A percentile compares a stretch with the other conserved stretches of the same genome.
Evolutionary conservation across 179 eudicot genomes (phyloP).

Genomic region (Amaranthus tricolor): DNA sequence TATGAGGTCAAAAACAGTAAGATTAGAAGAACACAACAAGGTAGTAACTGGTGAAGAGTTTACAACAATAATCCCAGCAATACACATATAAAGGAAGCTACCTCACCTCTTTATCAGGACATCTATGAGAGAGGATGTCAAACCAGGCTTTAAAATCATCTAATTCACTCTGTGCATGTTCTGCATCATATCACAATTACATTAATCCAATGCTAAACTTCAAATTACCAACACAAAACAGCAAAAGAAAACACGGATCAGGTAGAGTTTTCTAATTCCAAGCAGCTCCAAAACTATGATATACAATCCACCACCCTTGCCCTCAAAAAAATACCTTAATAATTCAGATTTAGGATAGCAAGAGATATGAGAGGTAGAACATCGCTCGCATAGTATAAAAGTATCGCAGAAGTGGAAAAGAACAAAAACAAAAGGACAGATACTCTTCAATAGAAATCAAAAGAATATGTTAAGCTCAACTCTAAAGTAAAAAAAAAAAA

Average conservation of each 20-base stretch:
- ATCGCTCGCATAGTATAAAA: too few relatives aligned
- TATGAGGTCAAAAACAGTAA: conserved; percentile 22
- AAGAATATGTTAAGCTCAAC: too few relatives aligned
- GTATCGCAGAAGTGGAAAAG: too few relatives aligned
- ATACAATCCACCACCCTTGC: too few relatives aligned
- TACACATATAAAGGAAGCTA: conserved; percentile 3
- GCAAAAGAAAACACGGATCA: not conserved
- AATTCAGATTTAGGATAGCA: too few relatives aligned
- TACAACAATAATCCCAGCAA: not conserved
- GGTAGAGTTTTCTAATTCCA: not conserved
- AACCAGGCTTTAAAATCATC: conserved; percentile 53
- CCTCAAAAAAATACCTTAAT: too few relatives aligned
- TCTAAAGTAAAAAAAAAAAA: too few relatives aligned
- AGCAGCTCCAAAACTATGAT: not conserved
- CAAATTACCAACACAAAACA: too few relatives aligned
- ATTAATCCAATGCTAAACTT: not conserved
- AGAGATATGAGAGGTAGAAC: too few relatives aligned
- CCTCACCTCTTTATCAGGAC: conserved; percentile 48
- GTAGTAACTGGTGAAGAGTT: not conserved
- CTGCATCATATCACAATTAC: conserved; percentile 39
- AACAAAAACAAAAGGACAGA: too few relatives aligned
- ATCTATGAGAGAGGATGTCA: conserved; percentile 45
- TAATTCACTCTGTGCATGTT: conserved; percentile 45
- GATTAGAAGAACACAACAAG: conserved; percentile 6
- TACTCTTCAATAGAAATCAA: too few relatives aligned